phyloP scores from a whole-genome alignment of 2,329 filamentous ascomycete species.

The Canariomyces notabilis region DNA sequence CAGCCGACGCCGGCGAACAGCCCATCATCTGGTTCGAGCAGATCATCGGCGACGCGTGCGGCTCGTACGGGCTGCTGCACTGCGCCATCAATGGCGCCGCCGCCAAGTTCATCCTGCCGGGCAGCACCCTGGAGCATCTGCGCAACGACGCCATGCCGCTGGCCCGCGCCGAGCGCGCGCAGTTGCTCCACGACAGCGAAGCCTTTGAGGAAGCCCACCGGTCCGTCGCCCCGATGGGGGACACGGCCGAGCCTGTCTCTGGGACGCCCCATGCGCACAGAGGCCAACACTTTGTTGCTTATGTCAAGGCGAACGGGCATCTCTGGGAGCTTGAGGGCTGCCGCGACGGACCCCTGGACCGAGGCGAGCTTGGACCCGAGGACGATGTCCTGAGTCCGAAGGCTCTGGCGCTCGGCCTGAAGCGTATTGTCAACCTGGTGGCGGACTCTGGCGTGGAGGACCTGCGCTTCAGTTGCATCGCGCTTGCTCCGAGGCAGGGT shows the following conservation, averaged over 20 bases:
- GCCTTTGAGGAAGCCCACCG: slow-evolving; percentile 70
- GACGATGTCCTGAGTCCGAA: slow-evolving; percentile 62
- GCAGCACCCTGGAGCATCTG: slow-evolving; percentile 53
- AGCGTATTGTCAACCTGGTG: slow-evolving; percentile 38
- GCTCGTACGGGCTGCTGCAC: slow-evolving; percentile 73
- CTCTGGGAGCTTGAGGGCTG: slow-evolving; percentile 79
- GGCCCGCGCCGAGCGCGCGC: slow-evolving; percentile 55
- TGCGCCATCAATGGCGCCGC: slow-evolving; percentile 65
- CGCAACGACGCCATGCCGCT: slow-evolving; percentile 59
- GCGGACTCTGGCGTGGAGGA: slow-evolving; percentile 29
- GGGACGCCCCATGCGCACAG: slow-evolving; percentile 47
- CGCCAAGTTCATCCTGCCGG: slow-evolving; percentile 46
- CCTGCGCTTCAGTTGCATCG: slow-evolving; percentile 36
- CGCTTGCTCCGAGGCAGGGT: slow-evolving; percentile 29
- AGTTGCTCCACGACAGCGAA: slow-evolving; percentile 64
- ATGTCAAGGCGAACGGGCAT: slow-evolving; percentile 61
- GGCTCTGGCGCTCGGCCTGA: slow-evolving; percentile 59
- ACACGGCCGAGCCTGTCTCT: slow-evolving; percentile 58
- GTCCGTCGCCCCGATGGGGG: slow-evolving; percentile 61
- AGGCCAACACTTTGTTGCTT: slow-evolving; percentile 76
- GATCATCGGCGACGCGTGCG: slow-evolving; percentile 78
- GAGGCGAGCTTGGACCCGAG: slow-evolving; percentile 48
- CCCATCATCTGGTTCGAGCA: slow-evolving; percentile 80
- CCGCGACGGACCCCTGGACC: slow-evolving; percentile 66
- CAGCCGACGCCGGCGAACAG: slow-evolving; percentile 26